Conservation (phyloP, 495 filamentous ascomycete species). For the Tuber borchii region DNA sequence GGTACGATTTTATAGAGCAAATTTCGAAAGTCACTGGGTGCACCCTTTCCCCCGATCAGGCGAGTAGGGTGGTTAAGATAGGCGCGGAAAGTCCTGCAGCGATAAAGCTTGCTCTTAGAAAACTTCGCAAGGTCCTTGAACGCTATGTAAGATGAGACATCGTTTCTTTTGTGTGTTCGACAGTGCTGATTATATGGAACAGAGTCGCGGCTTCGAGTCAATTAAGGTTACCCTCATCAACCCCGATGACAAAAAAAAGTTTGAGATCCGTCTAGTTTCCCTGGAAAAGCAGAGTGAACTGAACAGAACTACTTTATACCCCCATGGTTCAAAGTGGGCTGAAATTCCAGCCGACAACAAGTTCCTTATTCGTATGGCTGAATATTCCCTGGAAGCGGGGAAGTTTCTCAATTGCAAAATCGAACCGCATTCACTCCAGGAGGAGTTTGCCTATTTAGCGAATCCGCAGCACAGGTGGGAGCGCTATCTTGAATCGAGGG, state of each 20-base stretch:
- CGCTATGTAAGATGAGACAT: conserved; percentile 25
- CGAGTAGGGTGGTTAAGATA: conserved; percentile 32
- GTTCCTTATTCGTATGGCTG: conserved; percentile 31
- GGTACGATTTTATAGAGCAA: conserved; percentile 21
- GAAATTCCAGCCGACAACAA: conserved; percentile 19
- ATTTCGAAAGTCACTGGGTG: conserved; percentile 34
- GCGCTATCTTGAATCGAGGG: background rate
- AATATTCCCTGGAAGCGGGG: conserved; percentile 19
- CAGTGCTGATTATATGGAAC: background rate
- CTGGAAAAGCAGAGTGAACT: conserved; percentile 25
- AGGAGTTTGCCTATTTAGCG: background rate
- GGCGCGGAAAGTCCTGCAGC: conserved; percentile 20
- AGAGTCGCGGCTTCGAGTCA: conserved; percentile 33
- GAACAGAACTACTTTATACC: conserved; percentile 30
- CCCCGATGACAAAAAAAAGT: conserved; percentile 32
- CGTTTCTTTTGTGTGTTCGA: background rate
- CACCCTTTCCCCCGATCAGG: conserved; percentile 23
- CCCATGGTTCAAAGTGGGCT: conserved; percentile 21
- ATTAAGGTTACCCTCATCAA: conserved; percentile 25
- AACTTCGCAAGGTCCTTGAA: conserved; percentile 35
- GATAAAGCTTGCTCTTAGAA: conserved; percentile 26
- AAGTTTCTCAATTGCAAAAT: conserved; percentile 31
- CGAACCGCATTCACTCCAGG: conserved; percentile 1
- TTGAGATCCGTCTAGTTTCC: conserved; percentile 34
- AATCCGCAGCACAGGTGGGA: background rate